Evolutionary conservation across 2,329 filamentous ascomycete genomes (phyloP).

Genomic region (Aphanoascus verrucosus): DNA sequence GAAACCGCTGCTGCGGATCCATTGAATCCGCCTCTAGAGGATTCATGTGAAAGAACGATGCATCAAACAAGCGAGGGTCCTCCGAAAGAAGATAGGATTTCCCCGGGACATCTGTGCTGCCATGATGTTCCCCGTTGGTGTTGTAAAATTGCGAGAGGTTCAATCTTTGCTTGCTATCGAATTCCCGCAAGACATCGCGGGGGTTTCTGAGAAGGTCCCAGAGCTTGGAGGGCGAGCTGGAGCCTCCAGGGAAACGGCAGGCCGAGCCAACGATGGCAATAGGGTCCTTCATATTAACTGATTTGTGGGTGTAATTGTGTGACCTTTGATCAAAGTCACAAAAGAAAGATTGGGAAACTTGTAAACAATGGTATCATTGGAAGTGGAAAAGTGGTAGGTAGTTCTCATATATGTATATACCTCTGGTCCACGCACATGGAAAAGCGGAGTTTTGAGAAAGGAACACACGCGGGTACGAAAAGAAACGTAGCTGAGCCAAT

Average conservation of each 20-base stretch:
- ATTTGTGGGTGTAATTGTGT: too few relatives aligned
- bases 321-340: too few relatives aligned
- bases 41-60: conserved; percentile 23
- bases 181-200: background rate
- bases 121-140: background rate
- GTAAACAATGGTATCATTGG: too few relatives aligned
- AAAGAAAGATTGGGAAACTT: too few relatives aligned
- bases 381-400: too few relatives aligned
- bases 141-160: conserved; percentile 14
- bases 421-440: too few relatives aligned
- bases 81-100: conserved; percentile 14
- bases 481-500: too few relatives aligned
- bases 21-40: conserved; percentile 20
- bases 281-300: background rate
- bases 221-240: background rate
- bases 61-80: conserved; percentile 23
- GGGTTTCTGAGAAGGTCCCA: background rate
- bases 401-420: too few relatives aligned
- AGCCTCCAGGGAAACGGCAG: background rate
- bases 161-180: background rate
- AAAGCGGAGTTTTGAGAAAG: too few relatives aligned
- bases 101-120: background rate
- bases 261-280: conserved; percentile 8
- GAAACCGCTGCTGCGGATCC: conserved; percentile 24
- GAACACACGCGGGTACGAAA: too few relatives aligned